Evolutionary conservation across 164 flowering plant genomes (phyloP).

Genomic region (Vitis vinifera): DNA sequence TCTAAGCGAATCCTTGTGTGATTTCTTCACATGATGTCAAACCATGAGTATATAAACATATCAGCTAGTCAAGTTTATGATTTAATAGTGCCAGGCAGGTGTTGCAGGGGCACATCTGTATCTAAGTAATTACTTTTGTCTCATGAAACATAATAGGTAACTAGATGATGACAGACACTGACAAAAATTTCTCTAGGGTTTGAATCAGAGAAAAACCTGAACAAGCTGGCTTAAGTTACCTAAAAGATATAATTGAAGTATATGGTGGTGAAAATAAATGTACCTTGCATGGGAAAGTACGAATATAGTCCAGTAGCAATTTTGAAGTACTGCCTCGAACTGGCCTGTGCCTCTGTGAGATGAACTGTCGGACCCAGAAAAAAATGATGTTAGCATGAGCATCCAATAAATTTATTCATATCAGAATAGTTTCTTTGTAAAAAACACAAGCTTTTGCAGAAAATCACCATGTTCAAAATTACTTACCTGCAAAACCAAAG

Average conservation of each 20-base stretch:
- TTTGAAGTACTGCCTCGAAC: slow-evolving; percentile 71
- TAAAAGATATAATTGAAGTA: not conserved
- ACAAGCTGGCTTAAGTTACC: not conserved
- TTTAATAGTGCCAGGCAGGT: not conserved
- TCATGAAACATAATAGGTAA: too few relatives aligned
- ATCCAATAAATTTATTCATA: not conserved
- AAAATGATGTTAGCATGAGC: slow-evolving; percentile 8
- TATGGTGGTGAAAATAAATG: not conserved
- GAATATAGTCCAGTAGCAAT: slow-evolving; percentile 62
- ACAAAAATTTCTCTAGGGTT: not conserved
- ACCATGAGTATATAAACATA: not conserved
- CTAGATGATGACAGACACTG: not conserved
- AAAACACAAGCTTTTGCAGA: not conserved
- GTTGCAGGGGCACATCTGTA: not conserved
- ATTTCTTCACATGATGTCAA: not conserved
- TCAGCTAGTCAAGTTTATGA: not conserved
- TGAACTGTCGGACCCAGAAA: slow-evolving; percentile 45
- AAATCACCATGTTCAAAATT: not conserved
- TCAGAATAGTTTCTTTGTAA: not conserved
- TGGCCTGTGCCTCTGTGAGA: slow-evolving; percentile 84
- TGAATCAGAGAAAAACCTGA: not conserved
- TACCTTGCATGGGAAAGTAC: slow-evolving; percentile 85
- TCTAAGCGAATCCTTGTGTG: too few relatives aligned
- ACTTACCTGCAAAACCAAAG: slow-evolving; percentile 74
- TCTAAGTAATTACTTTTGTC: not conserved